Conservation (phyloP, 2,329 filamentous ascomycete genomes). For the Sporothrix brasiliensis region DNA sequence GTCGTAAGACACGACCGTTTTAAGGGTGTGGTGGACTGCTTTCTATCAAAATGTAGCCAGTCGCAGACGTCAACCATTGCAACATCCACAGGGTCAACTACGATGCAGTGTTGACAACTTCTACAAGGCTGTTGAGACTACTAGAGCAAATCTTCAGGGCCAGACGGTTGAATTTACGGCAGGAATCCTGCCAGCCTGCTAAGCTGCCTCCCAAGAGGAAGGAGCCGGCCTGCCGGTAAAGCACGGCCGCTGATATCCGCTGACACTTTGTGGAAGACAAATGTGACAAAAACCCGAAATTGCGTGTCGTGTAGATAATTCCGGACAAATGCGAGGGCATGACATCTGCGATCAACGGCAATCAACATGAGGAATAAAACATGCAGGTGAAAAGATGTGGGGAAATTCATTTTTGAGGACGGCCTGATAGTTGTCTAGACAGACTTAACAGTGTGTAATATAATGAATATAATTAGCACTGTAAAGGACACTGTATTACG, state of each 20-base stretch:
- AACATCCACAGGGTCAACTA: neutral
- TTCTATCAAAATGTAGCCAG: neutral
- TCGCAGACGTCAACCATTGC: neutral
- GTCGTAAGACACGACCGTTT: neutral
- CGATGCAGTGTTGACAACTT: neutral
- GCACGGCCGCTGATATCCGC: neutral
- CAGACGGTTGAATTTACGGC: neutral
- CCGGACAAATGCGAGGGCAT: constrained; percentile 13
- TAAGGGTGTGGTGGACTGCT: neutral
- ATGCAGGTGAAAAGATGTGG: neutral
- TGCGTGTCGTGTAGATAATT: neutral
- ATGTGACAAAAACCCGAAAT: neutral
- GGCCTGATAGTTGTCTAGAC: neutral
- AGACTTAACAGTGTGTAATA: neutral
- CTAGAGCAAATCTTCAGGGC: constrained; percentile 10
- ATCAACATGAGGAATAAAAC: constrained; percentile 14
- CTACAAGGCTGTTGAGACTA: neutral
- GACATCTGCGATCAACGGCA: neutral
- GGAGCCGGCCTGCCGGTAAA: neutral
- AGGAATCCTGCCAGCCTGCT: neutral
- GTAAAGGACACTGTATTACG: neutral
- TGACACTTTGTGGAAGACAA: neutral
- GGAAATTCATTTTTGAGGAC: neutral
- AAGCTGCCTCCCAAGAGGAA: neutral
- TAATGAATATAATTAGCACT: neutral